Conservation (phyloP, 2,329 filamentous ascomycete species). For the Colletotrichum echinochloae region DNA sequence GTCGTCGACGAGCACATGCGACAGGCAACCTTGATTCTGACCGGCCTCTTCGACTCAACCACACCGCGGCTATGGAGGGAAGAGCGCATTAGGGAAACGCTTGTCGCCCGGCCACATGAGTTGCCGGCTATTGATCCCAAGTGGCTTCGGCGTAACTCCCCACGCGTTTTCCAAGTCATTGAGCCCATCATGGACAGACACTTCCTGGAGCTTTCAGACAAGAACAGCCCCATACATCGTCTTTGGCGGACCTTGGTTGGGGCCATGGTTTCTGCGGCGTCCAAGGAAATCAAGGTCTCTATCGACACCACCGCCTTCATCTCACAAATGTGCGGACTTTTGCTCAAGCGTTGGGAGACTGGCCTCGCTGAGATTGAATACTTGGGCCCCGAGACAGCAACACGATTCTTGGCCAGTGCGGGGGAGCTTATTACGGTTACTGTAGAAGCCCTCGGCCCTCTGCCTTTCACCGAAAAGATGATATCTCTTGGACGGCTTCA, state of each 20-base stretch:
- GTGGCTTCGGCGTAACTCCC: constrained; percentile 83
- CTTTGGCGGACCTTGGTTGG: constrained; percentile 73
- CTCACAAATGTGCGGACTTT: constrained; percentile 75
- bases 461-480: constrained; percentile 74
- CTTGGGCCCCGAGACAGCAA: constrained; percentile 57
- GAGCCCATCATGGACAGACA: constrained; percentile 70
- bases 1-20: constrained; percentile 63
- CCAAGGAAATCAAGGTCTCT: constrained; percentile 91
- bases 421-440: constrained; percentile 63
- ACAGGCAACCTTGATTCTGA: constrained; percentile 76
- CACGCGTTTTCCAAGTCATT: constrained; percentile 72
- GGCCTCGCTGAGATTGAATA: constrained; percentile 66
- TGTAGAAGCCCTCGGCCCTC: constrained; percentile 64
- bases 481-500: constrained; percentile 64
- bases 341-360: constrained; percentile 76
- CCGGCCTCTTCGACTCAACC: constrained; percentile 74
- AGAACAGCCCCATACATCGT: constrained; percentile 63
- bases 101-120: constrained; percentile 74
- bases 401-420: constrained; percentile 67
- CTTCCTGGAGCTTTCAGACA: constrained; percentile 71
- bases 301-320: constrained; percentile 85
- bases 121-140: constrained; percentile 86
- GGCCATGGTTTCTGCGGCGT: constrained; percentile 74
- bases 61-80: constrained; percentile 77
- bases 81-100: constrained; percentile 73